A percentile compares a stretch with the other conserved stretches of the same genome.
These are phyloP conservation scores for Cyberlindnera sargentensis DNA, from an alignment of 805 yeast genomes.

Conservation along the genomic window DNA sequence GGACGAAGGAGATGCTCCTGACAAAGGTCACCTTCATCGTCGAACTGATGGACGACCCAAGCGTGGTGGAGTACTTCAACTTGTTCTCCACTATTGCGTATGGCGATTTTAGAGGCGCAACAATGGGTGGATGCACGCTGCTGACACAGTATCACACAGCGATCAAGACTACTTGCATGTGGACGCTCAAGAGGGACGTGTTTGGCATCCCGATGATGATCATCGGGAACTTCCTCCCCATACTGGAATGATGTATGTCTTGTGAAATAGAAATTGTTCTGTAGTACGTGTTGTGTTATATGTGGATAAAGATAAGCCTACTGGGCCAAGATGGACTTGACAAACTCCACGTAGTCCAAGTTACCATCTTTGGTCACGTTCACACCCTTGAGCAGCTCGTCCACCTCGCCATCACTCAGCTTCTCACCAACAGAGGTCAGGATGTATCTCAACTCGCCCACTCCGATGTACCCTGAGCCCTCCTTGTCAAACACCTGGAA, in stretches of 20 bases:
- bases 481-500: slow-evolving; percentile 98
- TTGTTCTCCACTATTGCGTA: slow-evolving; percentile 79
- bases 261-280: too few relatives aligned
- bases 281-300: too few relatives aligned
- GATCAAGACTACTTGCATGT: slow-evolving; percentile 73
- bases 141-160: slow-evolving; percentile 48
- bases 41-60: slow-evolving; percentile 80
- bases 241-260: slow-evolving; percentile 18
- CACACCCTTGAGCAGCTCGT: slow-evolving; percentile 92
- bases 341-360: slow-evolving; percentile 92
- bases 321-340: slow-evolving; percentile 88
- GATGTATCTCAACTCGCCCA: slow-evolving; percentile 93
- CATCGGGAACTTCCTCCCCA: slow-evolving; percentile 87
- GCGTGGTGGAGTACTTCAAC: slow-evolving; percentile 84
- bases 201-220: slow-evolving; percentile 98
- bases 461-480: slow-evolving; percentile 91
- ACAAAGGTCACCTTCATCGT: slow-evolving; percentile 63
- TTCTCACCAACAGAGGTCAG: slow-evolving; percentile 95
- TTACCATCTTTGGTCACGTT: slow-evolving; percentile 90
- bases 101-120: slow-evolving; percentile 83
- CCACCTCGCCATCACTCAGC: slow-evolving; percentile 84
- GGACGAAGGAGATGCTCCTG: slow-evolving; percentile 68
- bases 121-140: slow-evolving; percentile 82
- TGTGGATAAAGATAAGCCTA: slow-evolving; percentile 24
- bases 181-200: slow-evolving; percentile 92